Percentiles rank a stretch among this genome's conserved stretches.
Conservation (phyloP, 108 stramenopile genomes). For the Pseudonitzschia pungens region DNA sequence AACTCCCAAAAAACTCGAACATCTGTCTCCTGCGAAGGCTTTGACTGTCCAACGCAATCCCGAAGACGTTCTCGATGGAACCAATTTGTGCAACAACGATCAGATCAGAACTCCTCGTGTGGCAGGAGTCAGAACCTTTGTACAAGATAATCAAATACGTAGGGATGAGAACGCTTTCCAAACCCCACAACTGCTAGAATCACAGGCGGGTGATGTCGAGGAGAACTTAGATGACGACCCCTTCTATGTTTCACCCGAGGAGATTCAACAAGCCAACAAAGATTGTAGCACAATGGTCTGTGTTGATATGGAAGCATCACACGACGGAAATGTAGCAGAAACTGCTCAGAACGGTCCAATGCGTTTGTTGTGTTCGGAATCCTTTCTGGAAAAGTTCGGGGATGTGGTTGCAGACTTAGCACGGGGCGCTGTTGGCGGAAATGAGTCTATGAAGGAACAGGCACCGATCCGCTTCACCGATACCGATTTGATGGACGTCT, state of each 20-base stretch:
- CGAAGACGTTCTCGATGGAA: background rate
- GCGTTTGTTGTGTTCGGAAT: slow-evolving; percentile 59
- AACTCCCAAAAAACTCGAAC: slow-evolving; percentile 12
- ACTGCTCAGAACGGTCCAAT: slow-evolving; percentile 14
- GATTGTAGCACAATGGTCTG: background rate
- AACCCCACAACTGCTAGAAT: background rate
- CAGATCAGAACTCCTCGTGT: background rate
- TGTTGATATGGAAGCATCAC: background rate
- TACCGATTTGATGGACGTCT: slow-evolving; percentile 50
- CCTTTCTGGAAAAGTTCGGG: slow-evolving; percentile 60
- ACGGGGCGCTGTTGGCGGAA: slow-evolving; percentile 23
- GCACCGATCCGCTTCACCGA: slow-evolving; percentile 36
- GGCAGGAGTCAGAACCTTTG: too few relatives aligned
- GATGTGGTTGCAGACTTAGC: slow-evolving; percentile 49
- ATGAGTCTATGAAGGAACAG: background rate
- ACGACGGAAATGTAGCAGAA: background rate
- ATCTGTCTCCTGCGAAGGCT: background rate
- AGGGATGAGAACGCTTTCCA: too few relatives aligned
- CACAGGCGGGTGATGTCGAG: too few relatives aligned
- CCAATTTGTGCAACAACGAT: background rate
- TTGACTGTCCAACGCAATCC: background rate
- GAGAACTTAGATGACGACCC: background rate
- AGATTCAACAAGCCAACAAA: background rate
- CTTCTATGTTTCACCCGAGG: slow-evolving; percentile 16
- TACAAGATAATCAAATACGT: too few relatives aligned